A percentile compares a stretch with the other conserved stretches of the same genome.
Evolutionary conservation across 208 protist species (phyloP).

Genomic region (Acanthamoeba triangularis): DNA sequence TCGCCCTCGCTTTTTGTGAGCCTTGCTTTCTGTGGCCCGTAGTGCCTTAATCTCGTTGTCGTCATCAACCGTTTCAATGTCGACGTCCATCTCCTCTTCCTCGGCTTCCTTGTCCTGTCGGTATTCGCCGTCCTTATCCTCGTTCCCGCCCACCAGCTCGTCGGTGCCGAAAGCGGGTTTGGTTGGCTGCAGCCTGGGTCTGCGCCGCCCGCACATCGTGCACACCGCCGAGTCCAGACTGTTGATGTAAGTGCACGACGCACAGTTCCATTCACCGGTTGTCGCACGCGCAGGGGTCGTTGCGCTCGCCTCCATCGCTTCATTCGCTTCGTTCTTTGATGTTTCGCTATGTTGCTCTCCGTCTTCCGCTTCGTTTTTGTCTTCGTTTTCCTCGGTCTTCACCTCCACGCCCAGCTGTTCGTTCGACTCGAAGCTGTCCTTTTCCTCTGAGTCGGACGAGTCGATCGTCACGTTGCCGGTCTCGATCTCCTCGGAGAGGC

Average conservation of each 20-base stretch:
- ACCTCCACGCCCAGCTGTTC: background rate
- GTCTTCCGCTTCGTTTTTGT: background rate
- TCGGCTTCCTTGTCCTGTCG: background rate
- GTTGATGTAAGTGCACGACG: slow-evolving; percentile 11
- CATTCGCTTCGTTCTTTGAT: background rate
- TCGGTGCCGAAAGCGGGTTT: background rate
- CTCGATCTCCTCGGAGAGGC: background rate
- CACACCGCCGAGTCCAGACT: background rate
- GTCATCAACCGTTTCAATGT: background rate
- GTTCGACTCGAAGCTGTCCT: background rate
- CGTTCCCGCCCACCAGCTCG: background rate
- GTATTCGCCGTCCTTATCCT: background rate
- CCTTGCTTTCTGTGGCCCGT: background rate
- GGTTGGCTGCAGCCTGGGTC: background rate
- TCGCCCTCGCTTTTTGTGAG: background rate
- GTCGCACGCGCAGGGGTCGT: background rate
- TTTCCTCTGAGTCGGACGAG: background rate
- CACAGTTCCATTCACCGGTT: background rate
- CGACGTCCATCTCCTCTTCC: background rate
- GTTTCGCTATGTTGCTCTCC: background rate
- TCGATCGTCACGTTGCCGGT: background rate
- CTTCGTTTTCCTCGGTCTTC: too few species aligned
- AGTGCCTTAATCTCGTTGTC: background rate
- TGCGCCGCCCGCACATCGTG: background rate
- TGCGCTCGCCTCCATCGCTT: background rate